Percentiles rank a stretch among this genome's conserved stretches.
These are phyloP conservation scores for Trichoderma gracile DNA, from an alignment of 2,329 filamentous ascomycete species.

Conservation along the genomic window DNA sequence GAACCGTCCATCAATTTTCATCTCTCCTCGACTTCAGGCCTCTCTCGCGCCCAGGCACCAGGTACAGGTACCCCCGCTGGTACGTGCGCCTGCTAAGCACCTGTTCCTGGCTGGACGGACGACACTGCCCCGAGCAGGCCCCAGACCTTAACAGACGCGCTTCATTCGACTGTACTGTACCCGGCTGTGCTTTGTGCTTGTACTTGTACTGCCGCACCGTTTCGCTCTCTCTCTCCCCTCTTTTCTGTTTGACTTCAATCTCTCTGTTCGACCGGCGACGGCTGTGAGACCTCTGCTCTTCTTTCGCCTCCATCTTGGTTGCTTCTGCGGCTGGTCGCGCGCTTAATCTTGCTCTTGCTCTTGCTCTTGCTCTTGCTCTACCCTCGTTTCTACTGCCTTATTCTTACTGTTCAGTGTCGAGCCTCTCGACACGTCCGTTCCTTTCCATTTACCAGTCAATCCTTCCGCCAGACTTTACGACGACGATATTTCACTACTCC, in stretches of 20 bases:
- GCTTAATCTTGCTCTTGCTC: constrained; percentile 10
- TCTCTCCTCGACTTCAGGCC: neutral
- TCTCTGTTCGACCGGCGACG: constrained; percentile 15
- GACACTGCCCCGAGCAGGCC: too few relatives aligned
- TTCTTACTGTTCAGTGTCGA: constrained; percentile 20
- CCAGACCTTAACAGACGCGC: too few relatives aligned
- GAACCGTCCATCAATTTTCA: neutral
- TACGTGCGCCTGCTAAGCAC: neutral
- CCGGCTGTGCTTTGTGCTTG: neutral
- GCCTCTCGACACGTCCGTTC: constrained; percentile 25
- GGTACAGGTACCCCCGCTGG: neutral
- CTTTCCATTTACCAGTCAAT: neutral
- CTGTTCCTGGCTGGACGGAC: neutral
- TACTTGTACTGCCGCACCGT: neutral
- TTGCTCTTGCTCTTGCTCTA: neutral
- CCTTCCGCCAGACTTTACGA: neutral
- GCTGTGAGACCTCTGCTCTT: constrained; percentile 13
- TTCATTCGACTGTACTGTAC: neutral
- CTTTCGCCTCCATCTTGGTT: constrained; percentile 7
- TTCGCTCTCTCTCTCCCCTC: neutral
- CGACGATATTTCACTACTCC: neutral
- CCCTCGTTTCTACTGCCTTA: neutral
- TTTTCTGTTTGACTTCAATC: constrained; percentile 20
- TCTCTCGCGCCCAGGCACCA: neutral
- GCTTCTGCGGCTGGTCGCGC: constrained; percentile 23